Conservation (phyloP, 805 yeast species). For the Wickerhamiella australiensis region DNA sequence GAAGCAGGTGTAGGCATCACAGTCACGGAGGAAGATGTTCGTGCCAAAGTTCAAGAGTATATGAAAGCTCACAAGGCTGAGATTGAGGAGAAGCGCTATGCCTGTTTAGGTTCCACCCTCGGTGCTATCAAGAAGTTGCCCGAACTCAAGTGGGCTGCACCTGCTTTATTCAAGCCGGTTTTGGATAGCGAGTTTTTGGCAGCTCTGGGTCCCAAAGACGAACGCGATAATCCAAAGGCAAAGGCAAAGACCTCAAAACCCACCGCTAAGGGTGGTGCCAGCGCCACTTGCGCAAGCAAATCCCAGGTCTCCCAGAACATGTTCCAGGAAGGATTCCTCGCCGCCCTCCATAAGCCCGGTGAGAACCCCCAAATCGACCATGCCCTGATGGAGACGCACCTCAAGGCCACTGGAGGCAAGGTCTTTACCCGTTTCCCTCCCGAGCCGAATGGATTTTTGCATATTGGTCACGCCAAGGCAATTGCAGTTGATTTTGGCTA, state of each 20-base stretch:
- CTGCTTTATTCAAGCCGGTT: slow-evolving; percentile 71
- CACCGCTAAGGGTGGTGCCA: slow-evolving; percentile 21
- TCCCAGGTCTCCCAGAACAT: slow-evolving; percentile 31
- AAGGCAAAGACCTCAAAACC: slow-evolving; percentile 24
- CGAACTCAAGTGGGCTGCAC: slow-evolving; percentile 83
- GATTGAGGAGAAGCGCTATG: slow-evolving; percentile 63
- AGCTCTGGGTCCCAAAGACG: slow-evolving; percentile 88
- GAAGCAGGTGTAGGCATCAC: slow-evolving; percentile 68
- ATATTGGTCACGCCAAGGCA: slow-evolving; percentile 96
- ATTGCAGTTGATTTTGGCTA: slow-evolving; percentile 97
- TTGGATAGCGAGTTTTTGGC: slow-evolving; percentile 67
- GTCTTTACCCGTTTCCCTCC: slow-evolving; percentile 97
- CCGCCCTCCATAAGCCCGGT: slow-evolving; percentile 89
- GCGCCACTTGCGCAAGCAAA: slow-evolving; percentile 16
- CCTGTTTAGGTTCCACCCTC: slow-evolving; percentile 60
- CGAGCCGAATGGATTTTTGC: slow-evolving; percentile 95
- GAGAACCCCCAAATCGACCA: slow-evolving; percentile 87
- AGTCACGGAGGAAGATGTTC: slow-evolving; percentile 54
- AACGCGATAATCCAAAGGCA: slow-evolving; percentile 52
- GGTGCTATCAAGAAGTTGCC: slow-evolving; percentile 66
- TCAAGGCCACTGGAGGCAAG: slow-evolving; percentile 62
- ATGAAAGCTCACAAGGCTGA: slow-evolving; percentile 47
- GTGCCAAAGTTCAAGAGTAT: slow-evolving; percentile 43
- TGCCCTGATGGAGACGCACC: slow-evolving; percentile 70
- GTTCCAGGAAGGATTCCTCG: slow-evolving; percentile 92